These are phyloP conservation scores for Cryptococcus maquisensis DNA, from an alignment of 1,284 basidiomycete species.

Conservation along the genomic window DNA sequence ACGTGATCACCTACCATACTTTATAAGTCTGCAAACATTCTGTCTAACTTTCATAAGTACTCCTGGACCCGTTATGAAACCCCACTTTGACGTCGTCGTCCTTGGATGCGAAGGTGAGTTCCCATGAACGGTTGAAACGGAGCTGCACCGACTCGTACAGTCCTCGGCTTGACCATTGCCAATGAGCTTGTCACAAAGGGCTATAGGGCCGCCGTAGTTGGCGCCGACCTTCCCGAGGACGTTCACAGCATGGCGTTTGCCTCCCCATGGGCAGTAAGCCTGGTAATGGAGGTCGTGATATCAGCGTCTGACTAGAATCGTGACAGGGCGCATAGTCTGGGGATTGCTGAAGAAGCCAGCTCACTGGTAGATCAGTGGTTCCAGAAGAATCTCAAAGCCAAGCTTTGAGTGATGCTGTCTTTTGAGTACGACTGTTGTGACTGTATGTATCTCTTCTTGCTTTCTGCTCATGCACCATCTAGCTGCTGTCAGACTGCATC, in stretches of 20 bases:
- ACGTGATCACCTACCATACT: too few relatives aligned
- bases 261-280: slow-evolving; percentile 64
- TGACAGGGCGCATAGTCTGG: slow-evolving; percentile 54
- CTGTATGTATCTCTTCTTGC: too few relatives aligned
- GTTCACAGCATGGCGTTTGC: slow-evolving; percentile 59
- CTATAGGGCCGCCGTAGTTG: slow-evolving; percentile 59
- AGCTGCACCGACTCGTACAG: slow-evolving; percentile 28
- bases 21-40: too few relatives aligned
- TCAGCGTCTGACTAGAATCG: too few relatives aligned
- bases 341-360: slow-evolving; percentile 43
- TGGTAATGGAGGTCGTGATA: too few relatives aligned
- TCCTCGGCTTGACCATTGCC: slow-evolving; percentile 52
- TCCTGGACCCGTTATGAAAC: too few relatives aligned
- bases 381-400: background rate
- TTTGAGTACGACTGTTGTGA: background rate
- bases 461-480: background rate
- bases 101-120: too few relatives aligned
- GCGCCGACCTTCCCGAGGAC: slow-evolving; percentile 64
- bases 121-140: too few relatives aligned
- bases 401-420: background rate
- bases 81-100: too few relatives aligned
- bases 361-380: slow-evolving; percentile 23
- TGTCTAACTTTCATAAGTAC: too few relatives aligned
- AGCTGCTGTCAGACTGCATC: background rate
- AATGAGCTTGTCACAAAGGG: slow-evolving; percentile 47